Percentiles rank a stretch among this genome's conserved stretches.
phyloP scores from a whole-genome alignment of 768 basidiomycete species.

The Leccinum fibrillosum region DNA sequence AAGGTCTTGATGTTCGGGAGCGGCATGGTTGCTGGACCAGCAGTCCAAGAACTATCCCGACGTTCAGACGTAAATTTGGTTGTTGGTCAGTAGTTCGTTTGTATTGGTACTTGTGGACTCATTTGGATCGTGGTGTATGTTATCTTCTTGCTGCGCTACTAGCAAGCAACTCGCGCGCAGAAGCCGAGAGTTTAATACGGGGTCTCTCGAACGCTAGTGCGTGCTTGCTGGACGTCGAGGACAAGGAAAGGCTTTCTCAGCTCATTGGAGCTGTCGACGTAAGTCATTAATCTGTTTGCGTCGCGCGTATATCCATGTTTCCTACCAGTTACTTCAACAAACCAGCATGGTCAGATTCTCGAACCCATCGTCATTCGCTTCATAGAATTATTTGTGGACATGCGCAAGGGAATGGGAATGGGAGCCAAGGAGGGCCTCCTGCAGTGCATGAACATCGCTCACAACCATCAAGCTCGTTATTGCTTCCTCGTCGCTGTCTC shows the following conservation, averaged over 20 bases:
- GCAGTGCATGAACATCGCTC: no score
- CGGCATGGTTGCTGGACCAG: slow-evolving; percentile 94
- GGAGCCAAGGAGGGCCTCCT: no score
- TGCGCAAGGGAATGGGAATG: no score
- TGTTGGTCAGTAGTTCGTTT: slow-evolving; percentile 57
- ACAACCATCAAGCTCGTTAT: no score
- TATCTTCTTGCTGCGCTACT: slow-evolving; percentile 2
- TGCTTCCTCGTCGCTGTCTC: slow-evolving; percentile 45
- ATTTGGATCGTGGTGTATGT: slow-evolving; percentile 11
- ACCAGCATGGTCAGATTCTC: no score
- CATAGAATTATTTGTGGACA: no score
- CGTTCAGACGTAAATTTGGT: slow-evolving; percentile 63
- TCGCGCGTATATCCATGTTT: no score
- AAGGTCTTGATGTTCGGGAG: slow-evolving; percentile 81
- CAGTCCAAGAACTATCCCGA: slow-evolving; percentile 68
- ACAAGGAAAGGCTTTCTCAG: slow-evolving; percentile 35
- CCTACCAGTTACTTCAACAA: no score
- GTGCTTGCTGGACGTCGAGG: slow-evolving; percentile 55
- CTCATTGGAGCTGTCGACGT: slow-evolving; percentile 45
- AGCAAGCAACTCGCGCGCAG: slow-evolving; percentile 73
- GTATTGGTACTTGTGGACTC: slow-evolving; percentile 16
- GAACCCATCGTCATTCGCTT: no score
- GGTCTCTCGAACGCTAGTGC: slow-evolving; percentile 52
- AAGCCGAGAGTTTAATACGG: slow-evolving; percentile 47
- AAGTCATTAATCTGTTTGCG: no score